A percentile compares a stretch with the other conserved stretches of the same genome.
phyloP scores from a whole-genome alignment of 2,329 filamentous ascomycete genomes.

The Didymella pinodella region DNA sequence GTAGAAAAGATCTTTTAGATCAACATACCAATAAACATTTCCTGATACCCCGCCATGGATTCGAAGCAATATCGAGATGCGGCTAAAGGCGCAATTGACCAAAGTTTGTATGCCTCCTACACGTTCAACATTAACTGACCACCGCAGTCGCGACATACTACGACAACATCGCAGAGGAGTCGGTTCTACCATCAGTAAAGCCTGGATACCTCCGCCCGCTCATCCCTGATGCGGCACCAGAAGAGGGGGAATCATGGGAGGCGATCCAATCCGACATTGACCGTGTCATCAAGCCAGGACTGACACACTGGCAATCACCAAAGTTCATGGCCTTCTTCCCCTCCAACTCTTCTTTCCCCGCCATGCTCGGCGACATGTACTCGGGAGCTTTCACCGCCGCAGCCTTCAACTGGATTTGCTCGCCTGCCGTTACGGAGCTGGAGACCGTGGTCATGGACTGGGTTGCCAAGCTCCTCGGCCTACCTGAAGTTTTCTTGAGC shows the following conservation, averaged over 20 bases:
- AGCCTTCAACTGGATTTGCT: constrained; percentile 97
- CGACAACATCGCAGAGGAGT: constrained; percentile 72
- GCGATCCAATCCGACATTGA: constrained; percentile 85
- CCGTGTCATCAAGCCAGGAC: constrained; percentile 84
- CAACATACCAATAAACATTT: background rate
- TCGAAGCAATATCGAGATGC: constrained; percentile 78
- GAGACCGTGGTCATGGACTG: constrained; percentile 94
- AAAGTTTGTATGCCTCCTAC: constrained; percentile 63
- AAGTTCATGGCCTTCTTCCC: constrained; percentile 98
- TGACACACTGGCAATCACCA: constrained; percentile 92
- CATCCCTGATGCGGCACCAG: constrained; percentile 72
- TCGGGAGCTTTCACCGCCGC: constrained; percentile 86
- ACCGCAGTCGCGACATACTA: constrained; percentile 81
- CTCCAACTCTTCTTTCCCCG: constrained; percentile 79
- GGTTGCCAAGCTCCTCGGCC: constrained; percentile 76
- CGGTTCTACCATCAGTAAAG: constrained; percentile 78
- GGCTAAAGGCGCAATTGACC: constrained; percentile 79
- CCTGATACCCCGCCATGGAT: constrained; percentile 67
- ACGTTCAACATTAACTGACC: constrained; percentile 5
- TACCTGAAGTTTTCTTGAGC: constrained; percentile 78
- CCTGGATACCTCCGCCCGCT: constrained; percentile 87
- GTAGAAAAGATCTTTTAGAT: background rate
- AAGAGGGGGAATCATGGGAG: constrained; percentile 75
- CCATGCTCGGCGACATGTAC: constrained; percentile 92
- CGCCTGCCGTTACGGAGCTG: constrained; percentile 88